These are phyloP conservation scores for Mucor indicus DNA, from an alignment of 371 early-diverging fungal species.

Conservation along the genomic window DNA sequence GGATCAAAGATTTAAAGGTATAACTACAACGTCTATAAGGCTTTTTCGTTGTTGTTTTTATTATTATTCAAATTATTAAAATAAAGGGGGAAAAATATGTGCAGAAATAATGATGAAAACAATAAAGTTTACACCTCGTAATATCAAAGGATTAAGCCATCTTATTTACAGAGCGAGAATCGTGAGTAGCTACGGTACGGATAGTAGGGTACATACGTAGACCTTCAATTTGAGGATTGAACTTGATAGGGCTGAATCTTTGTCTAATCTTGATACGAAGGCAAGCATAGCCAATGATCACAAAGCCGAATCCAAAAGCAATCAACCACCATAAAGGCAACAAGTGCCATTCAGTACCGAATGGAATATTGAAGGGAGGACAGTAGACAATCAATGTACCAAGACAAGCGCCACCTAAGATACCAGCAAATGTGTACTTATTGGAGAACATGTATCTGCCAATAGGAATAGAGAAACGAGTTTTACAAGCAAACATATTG, in stretches of 20 bases:
- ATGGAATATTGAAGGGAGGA: slow-evolving; percentile 75
- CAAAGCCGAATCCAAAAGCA: slow-evolving; percentile 72
- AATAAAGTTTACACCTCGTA: neutral
- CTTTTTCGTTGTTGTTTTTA: too few species aligned
- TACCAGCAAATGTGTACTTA: slow-evolving; percentile 61
- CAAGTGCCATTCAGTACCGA: slow-evolving; percentile 61
- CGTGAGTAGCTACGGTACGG: slow-evolving; percentile 21
- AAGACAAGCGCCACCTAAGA: slow-evolving; percentile 61
- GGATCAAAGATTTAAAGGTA: too few species aligned
- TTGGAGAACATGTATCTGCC: slow-evolving; percentile 84
- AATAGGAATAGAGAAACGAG: slow-evolving; percentile 54
- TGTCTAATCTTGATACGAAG: slow-evolving; percentile 61
- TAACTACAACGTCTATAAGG: too few species aligned
- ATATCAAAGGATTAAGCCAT: neutral
- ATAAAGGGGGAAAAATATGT: neutral
- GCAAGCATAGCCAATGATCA: slow-evolving; percentile 74
- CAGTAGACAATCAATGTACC: slow-evolving; percentile 75
- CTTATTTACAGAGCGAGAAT: slow-evolving; percentile 4
- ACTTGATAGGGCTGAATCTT: slow-evolving; percentile 53
- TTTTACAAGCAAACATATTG: slow-evolving; percentile 93
- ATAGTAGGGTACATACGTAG: slow-evolving; percentile 67
- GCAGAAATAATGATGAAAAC: neutral
- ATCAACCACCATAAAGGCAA: slow-evolving; percentile 77
- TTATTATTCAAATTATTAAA: neutral
- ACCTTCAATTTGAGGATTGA: slow-evolving; percentile 76